A percentile compares a stretch with the other conserved stretches of the same genome.
phyloP scores from a whole-genome alignment of 306 rosid species.

The Quercus agrifolia region DNA sequence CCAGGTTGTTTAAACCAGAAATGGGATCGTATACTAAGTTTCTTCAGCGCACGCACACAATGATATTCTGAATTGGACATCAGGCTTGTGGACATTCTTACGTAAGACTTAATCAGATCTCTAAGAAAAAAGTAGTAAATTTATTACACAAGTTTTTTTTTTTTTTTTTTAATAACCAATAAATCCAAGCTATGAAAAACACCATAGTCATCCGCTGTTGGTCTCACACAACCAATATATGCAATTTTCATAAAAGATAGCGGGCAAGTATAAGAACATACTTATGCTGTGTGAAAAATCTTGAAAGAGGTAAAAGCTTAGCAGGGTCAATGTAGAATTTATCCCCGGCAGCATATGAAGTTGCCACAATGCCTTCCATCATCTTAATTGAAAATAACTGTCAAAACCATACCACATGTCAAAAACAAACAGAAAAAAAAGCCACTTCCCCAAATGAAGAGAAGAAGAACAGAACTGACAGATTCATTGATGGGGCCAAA shows the following conservation, averaged over 20 bases:
- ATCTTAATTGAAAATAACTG: slow-evolving; percentile 82
- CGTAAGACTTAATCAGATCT: not conserved
- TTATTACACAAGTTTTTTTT: not conserved
- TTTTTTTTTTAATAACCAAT: not conserved
- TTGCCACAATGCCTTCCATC: slow-evolving; percentile 94
- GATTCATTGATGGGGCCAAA: slow-evolving; percentile 67
- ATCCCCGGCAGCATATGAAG: slow-evolving; percentile 75
- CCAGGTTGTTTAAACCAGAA: too few species aligned
- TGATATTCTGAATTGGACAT: not conserved
- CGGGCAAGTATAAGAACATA: slow-evolving; percentile 31
- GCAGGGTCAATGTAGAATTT: slow-evolving; percentile 90
- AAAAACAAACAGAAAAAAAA: not conserved
- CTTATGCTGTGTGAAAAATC: slow-evolving; percentile 97
- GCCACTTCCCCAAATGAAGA: not conserved
- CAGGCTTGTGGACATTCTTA: not conserved
- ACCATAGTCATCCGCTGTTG: not conserved
- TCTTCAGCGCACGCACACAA: not conserved
- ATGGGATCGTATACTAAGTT: not conserved
- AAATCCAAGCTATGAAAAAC: not conserved
- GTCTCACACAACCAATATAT: not conserved
- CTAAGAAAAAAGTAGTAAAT: not conserved
- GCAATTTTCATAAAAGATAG: not conserved
- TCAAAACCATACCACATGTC: slow-evolving; percentile 8
- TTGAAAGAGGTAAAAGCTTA: slow-evolving; percentile 87
- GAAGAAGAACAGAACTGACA: slow-evolving; percentile 33